phyloP scores from a whole-genome alignment of 345 rosid genomes.

The Gossypium stocksii region DNA sequence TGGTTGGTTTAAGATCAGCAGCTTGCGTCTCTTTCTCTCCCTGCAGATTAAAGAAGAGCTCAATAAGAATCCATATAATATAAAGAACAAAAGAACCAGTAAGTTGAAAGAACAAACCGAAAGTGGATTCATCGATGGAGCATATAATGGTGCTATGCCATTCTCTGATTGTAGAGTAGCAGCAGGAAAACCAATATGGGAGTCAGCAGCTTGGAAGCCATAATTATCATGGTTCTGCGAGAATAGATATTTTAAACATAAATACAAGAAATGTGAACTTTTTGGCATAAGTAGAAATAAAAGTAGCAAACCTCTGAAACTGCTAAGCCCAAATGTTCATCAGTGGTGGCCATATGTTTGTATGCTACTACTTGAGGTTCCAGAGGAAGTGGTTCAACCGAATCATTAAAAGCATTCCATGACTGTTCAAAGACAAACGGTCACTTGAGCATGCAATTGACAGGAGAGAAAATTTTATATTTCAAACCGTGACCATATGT shows the following conservation, averaged over 20 bases:
- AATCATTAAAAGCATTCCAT: slow-evolving; percentile 73
- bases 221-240: slow-evolving; percentile 34
- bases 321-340: slow-evolving; percentile 40
- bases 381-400: slow-evolving; percentile 32
- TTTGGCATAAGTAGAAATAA: slow-evolving; percentile 12
- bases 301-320: slow-evolving; percentile 42
- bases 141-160: slow-evolving; percentile 31
- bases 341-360: slow-evolving; percentile 30
- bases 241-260: slow-evolving; percentile 20
- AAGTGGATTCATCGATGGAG: slow-evolving; percentile 31
- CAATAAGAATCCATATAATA: not conserved
- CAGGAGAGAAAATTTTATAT: slow-evolving; percentile 7
- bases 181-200: slow-evolving; percentile 26
- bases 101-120: slow-evolving; percentile 33
- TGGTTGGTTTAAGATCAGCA: slow-evolving; percentile 51
- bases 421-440: slow-evolving; percentile 42
- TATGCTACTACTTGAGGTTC: slow-evolving; percentile 31
- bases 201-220: slow-evolving; percentile 28
- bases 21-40: slow-evolving; percentile 38
- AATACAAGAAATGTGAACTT: slow-evolving; percentile 9
- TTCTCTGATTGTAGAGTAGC: slow-evolving; percentile 30
- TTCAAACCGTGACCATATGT: slow-evolving; percentile 2
- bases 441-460: slow-evolving; percentile 2
- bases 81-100: not conserved
- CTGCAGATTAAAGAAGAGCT: slow-evolving; percentile 28